phyloP scores from a whole-genome alignment of 2,329 filamentous ascomycete species.

The Pleurostoma richardsiae region DNA sequence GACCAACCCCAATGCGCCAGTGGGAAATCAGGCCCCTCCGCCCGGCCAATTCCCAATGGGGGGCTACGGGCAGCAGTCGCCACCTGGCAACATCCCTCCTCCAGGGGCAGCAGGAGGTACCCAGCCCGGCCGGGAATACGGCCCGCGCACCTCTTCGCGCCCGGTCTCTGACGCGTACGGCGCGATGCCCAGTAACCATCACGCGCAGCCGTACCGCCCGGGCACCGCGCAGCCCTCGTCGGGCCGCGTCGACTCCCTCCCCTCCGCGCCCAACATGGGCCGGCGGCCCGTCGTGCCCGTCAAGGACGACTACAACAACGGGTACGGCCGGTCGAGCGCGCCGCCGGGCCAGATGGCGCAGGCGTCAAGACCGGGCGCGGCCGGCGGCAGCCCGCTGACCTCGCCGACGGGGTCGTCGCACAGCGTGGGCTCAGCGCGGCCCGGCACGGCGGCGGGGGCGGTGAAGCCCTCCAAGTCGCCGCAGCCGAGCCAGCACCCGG shows the following conservation, averaged over 20 bases:
- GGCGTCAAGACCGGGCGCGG: slow-evolving; percentile 1
- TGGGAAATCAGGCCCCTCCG: slow-evolving; percentile 16
- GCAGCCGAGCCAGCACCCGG: slow-evolving; percentile 26
- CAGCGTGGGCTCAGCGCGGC: neutral
- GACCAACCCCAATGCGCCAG: slow-evolving; percentile 19
- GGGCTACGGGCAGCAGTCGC: slow-evolving; percentile 6
- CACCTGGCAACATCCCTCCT: slow-evolving; percentile 14
- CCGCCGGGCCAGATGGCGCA: slow-evolving; percentile 23
- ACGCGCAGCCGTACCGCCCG: slow-evolving; percentile 17
- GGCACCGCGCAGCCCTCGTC: slow-evolving; percentile 17
- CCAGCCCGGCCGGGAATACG: slow-evolving; percentile 29
- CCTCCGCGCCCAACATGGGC: slow-evolving; percentile 12
- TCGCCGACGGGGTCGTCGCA: slow-evolving; percentile 4
- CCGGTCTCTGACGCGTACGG: slow-evolving; percentile 21
- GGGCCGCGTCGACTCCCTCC: slow-evolving; percentile 19
- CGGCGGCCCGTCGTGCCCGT: slow-evolving; percentile 8
- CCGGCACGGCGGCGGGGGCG: neutral
- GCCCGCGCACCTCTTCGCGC: slow-evolving; percentile 27
- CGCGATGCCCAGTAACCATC: slow-evolving; percentile 2
- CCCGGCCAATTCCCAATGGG: slow-evolving; percentile 18
- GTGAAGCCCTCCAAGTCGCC: slow-evolving; percentile 1
- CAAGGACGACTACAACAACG: slow-evolving; percentile 17
- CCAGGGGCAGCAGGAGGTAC: slow-evolving; percentile 11
- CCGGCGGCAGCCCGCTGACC: slow-evolving; percentile 2
- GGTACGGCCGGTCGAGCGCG: slow-evolving; percentile 25